These are phyloP conservation scores for Isatis lusitanica DNA, from an alignment of 441 rosid species.

Conservation along the genomic window DNA sequence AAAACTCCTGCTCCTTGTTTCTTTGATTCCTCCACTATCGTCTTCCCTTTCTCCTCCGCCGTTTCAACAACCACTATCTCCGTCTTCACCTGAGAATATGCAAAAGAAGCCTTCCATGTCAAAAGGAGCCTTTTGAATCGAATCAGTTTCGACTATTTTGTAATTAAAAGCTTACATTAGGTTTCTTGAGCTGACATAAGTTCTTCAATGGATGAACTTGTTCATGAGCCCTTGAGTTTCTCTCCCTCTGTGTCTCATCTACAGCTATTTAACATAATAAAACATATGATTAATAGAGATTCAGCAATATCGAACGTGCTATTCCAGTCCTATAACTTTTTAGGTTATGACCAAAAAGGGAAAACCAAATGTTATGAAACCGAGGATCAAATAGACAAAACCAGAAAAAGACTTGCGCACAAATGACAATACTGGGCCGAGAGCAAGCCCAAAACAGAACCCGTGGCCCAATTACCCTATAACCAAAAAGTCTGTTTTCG, in stretches of 20 bases:
- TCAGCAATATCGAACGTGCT: background rate
- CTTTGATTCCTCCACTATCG: slow-evolving; percentile 77
- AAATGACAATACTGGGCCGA: background rate
- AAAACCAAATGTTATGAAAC: background rate
- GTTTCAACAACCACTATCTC: slow-evolving; percentile 64
- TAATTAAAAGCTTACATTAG: slow-evolving; percentile 20
- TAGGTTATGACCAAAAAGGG: background rate
- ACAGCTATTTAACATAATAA: background rate
- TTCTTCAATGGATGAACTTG: slow-evolving; percentile 63
- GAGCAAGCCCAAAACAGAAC: background rate
- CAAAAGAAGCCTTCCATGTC: background rate
- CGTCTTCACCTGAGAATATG: slow-evolving; percentile 47
- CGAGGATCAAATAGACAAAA: too few species aligned
- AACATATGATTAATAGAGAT: background rate
- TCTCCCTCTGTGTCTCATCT: slow-evolving; percentile 52
- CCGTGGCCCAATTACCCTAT: background rate
- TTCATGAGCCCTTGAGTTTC: slow-evolving; percentile 56
- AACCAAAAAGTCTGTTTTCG: background rate
- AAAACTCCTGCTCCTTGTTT: slow-evolving; percentile 69
- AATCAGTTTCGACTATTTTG: background rate
- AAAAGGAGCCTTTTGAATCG: background rate
- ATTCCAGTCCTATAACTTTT: background rate
- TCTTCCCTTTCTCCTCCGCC: slow-evolving; percentile 77
- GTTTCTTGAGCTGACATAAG: slow-evolving; percentile 55
- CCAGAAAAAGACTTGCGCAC: background rate